These are phyloP conservation scores for Saturnispora gosingensis DNA, from an alignment of 805 yeast species.

Conservation along the genomic window DNA sequence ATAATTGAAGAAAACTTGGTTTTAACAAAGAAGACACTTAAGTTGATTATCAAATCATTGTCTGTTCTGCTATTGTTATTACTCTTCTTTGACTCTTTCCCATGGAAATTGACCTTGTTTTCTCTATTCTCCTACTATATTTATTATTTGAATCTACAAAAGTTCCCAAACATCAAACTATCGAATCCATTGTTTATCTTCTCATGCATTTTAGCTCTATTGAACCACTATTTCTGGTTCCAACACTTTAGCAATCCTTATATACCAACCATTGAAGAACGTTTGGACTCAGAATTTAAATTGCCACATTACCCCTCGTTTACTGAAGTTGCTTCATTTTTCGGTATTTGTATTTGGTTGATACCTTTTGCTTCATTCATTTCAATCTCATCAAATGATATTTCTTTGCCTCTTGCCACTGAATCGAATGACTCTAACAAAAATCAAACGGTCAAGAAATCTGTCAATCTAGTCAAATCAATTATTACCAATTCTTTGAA, in stretches of 20 bases:
- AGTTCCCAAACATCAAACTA: conserved; percentile 77
- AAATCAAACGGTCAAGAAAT: conserved; percentile 27
- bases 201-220: conserved; percentile 62
- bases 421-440: conserved; percentile 16
- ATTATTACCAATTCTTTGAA: conserved; percentile 47
- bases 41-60: conserved; percentile 53
- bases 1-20: conserved; percentile 89
- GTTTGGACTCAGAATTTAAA: conserved; percentile 47
- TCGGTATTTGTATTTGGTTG: conserved; percentile 89
- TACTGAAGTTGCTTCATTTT: conserved; percentile 88
- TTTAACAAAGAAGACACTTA: conserved; percentile 64
- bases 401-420: conserved; percentile 55
- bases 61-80: conserved; percentile 42
- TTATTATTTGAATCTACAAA: conserved; percentile 66
- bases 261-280: conserved; percentile 57
- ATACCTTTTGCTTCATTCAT: conserved; percentile 90
- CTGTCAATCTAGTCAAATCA: conserved; percentile 63
- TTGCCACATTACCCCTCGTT: conserved; percentile 71
- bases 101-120: conserved; percentile 55
- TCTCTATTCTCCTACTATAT: conserved; percentile 62
- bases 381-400: conserved; percentile 85
- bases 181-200: conserved; percentile 60
- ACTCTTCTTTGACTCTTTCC: conserved; percentile 69
- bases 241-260: conserved; percentile 65
- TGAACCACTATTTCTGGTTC: conserved; percentile 88